Evolutionary conservation across 208 protist species (phyloP).

Genomic region (Herpetomonas samuelpessoai): DNA sequence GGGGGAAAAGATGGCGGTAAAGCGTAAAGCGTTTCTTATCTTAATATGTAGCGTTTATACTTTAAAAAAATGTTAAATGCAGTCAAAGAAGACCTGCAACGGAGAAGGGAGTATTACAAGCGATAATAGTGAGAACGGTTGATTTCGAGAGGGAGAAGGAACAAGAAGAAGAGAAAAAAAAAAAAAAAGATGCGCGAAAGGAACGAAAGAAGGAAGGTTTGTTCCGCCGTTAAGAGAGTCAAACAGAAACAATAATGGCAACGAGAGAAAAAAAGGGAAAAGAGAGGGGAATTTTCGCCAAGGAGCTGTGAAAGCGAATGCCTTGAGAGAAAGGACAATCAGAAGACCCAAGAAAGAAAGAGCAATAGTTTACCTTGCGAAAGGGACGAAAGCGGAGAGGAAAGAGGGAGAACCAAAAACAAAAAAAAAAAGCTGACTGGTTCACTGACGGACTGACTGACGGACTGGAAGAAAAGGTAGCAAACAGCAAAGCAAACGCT

Average conservation of each 20-base stretch:
- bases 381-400: neutral
- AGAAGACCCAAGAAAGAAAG: constrained; percentile 6
- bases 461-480: too few species aligned
- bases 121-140: too few species aligned
- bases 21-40: too few species aligned
- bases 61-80: too few species aligned
- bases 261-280: constrained; percentile 1
- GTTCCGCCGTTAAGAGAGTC: neutral
- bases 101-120: too few species aligned
- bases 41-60: too few species aligned
- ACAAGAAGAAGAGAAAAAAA: constrained; percentile 8
- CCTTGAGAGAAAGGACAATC: constrained; percentile 1
- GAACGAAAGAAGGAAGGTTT: constrained; percentile 1
- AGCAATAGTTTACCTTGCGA: constrained; percentile 11
- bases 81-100: too few species aligned
- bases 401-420: neutral
- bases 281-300: constrained; percentile 6
- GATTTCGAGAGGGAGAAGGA: neutral
- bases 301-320: too few species aligned
- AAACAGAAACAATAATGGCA: constrained; percentile 3
- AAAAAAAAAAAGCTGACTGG: constrained; percentile 6
- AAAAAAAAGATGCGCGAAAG: constrained; percentile 5
- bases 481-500: too few species aligned
- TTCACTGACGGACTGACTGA: too few species aligned
- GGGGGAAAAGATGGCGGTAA: too few species aligned